Conservation (phyloP, 1,139 yeast genomes). For the Geotrichum europaeum region DNA sequence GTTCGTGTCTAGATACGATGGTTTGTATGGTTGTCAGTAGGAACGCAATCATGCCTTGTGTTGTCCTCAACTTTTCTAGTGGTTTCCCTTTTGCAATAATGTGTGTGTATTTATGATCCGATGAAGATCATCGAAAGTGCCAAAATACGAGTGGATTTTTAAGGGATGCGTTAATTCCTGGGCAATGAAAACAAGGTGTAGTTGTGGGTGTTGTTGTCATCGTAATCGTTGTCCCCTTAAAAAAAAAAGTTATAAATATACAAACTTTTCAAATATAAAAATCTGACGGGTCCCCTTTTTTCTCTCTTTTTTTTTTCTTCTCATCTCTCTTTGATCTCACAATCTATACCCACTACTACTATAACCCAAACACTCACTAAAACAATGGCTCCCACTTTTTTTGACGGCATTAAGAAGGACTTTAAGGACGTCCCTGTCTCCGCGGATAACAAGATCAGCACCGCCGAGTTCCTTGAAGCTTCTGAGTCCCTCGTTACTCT, state of each 20-base stretch:
- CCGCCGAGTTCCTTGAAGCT: constrained; percentile 74
- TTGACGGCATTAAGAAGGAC: constrained; percentile 68
- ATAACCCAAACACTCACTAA: background rate
- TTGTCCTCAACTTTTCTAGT: background rate
- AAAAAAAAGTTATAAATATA: background rate
- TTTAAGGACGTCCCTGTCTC: constrained; percentile 68
- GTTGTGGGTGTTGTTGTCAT: background rate
- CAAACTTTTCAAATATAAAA: background rate
- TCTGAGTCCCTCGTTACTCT: constrained; percentile 76
- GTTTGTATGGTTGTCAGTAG: too few relatives aligned
- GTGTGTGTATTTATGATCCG: background rate
- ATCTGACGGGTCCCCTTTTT: background rate
- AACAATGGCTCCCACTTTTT: constrained; percentile 44
- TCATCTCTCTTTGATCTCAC: background rate
- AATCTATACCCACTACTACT: background rate
- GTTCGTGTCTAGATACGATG: background rate
- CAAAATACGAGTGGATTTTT: background rate
- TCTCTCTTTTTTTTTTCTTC: background rate
- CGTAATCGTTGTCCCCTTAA: background rate
- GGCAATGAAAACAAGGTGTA: background rate
- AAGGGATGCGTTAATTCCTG: background rate
- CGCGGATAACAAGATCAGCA: constrained; percentile 50
- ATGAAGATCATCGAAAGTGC: background rate
- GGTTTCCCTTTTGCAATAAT: background rate
- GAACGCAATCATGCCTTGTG: background rate